Conservation (phyloP, 352 stramenopile species). For the Pythium utonaiense region DNA sequence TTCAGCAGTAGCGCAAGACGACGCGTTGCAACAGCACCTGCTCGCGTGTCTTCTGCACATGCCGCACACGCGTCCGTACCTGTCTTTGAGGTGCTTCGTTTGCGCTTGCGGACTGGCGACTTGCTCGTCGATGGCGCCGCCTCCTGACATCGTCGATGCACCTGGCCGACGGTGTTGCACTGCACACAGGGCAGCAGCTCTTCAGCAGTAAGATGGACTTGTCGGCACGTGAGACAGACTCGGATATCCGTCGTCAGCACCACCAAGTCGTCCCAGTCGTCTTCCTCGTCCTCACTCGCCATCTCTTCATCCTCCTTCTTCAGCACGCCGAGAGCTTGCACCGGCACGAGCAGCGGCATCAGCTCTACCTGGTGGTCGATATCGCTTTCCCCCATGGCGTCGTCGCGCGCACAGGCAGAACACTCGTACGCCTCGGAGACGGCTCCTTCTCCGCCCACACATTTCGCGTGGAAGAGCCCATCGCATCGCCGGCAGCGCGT, state of each 20-base stretch:
- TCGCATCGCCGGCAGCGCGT: constrained; percentile 24
- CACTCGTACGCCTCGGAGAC: constrained; percentile 4
- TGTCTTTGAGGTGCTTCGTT: constrained; percentile 10
- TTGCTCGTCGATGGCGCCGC: background rate
- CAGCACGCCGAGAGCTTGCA: constrained; percentile 20
- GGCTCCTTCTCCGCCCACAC: background rate
- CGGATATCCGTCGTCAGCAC: constrained; percentile 42
- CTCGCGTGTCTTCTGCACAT: constrained; percentile 3
- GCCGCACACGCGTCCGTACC: background rate
- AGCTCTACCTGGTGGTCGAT: background rate
- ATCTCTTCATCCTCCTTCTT: background rate
- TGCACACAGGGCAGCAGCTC: constrained; percentile 32
- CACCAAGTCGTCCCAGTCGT: constrained; percentile 20
- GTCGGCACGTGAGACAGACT: constrained; percentile 52
- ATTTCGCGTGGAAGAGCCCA: constrained; percentile 23
- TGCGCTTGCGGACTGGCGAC: constrained; percentile 16
- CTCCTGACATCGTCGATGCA: constrained; percentile 33
- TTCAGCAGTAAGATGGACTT: constrained; percentile 38
- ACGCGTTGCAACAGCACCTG: constrained; percentile 29
- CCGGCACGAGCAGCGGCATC: constrained; percentile 36
- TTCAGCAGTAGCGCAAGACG: constrained; percentile 41
- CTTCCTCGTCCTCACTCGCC: constrained; percentile 4
- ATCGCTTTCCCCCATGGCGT: background rate
- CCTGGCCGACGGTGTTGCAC: constrained; percentile 27
- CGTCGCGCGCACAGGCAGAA: constrained; percentile 4